Conservation (phyloP, 345 rosid genomes). For the Pistacia atlantica region DNA sequence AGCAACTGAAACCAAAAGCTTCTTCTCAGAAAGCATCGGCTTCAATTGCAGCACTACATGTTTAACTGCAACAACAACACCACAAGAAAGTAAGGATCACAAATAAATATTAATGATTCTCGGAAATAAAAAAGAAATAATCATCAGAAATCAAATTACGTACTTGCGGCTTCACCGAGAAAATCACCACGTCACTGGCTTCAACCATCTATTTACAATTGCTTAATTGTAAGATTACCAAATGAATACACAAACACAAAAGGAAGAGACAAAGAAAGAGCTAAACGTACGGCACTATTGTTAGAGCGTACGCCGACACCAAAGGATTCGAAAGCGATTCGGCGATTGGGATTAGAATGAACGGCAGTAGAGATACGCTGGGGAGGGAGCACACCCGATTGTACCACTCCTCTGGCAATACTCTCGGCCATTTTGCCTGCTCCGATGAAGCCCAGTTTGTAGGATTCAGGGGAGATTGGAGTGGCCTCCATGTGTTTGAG, state of each 20-base stretch:
- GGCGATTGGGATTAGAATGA: slow-evolving; percentile 63
- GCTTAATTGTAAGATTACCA: background rate
- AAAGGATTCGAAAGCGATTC: slow-evolving; percentile 66
- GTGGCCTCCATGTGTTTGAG: slow-evolving; percentile 41
- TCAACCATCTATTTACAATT: slow-evolving; percentile 61
- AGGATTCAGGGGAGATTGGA: slow-evolving; percentile 50
- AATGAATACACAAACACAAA: background rate
- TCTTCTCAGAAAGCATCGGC: slow-evolving; percentile 58
- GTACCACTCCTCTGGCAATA: slow-evolving; percentile 79
- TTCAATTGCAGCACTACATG: slow-evolving; percentile 60
- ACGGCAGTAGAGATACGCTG: slow-evolving; percentile 66
- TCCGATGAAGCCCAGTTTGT: slow-evolving; percentile 74
- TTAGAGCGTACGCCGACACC: slow-evolving; percentile 55
- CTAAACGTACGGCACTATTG: slow-evolving; percentile 49
- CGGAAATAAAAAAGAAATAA: background rate
- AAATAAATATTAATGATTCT: background rate
- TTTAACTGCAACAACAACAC: slow-evolving; percentile 47
- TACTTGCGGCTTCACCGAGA: slow-evolving; percentile 94
- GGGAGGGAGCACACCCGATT: slow-evolving; percentile 71
- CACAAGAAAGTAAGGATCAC: background rate
- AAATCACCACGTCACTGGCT: slow-evolving; percentile 75
- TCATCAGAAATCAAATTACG: slow-evolving; percentile 34
- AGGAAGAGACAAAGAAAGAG: background rate
- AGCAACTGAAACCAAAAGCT: slow-evolving; percentile 90
- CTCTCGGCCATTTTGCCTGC: slow-evolving; percentile 97